Evolutionary conservation across 768 basidiomycete species (phyloP).

Genomic region (Lactifluus hygrophoroides): DNA sequence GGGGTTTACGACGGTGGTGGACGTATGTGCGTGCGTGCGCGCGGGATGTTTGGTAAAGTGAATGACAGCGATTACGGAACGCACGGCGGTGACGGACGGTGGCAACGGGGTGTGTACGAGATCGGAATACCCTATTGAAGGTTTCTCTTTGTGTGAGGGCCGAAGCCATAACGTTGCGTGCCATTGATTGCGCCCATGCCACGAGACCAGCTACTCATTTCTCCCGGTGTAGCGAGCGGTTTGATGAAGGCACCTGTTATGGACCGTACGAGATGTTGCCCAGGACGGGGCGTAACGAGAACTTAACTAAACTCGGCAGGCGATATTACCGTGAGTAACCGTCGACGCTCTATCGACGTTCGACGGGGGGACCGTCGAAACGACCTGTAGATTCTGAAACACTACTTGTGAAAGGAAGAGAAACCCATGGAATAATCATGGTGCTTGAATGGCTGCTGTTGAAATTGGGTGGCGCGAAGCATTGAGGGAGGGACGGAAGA

Average conservation of each 20-base stretch:
- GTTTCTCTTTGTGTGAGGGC: not conserved
- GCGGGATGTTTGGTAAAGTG: not conserved
- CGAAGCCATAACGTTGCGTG: not conserved
- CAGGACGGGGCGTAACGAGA: not conserved
- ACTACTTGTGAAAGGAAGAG: conserved; percentile 9
- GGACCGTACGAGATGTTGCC: not conserved
- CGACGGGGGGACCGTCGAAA: not conserved
- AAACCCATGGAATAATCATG: conserved; percentile 4
- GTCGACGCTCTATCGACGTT: conserved; percentile 2
- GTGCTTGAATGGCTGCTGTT: not conserved
- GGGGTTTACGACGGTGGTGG: not conserved
- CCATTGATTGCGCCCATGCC: conserved; percentile 1
- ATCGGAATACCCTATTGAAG: not conserved
- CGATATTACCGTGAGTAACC: conserved; percentile 15
- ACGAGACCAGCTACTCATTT: not conserved
- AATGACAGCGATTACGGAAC: not conserved
- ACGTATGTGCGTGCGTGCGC: not conserved
- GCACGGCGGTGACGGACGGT: not conserved
- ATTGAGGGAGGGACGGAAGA: not conserved
- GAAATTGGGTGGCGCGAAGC: conserved; percentile 11
- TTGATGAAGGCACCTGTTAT: not conserved
- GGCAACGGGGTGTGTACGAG: not conserved
- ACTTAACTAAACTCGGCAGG: not conserved
- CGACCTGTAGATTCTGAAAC: conserved; percentile 10
- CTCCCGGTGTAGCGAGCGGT: not conserved